Evolutionary conservation across 2,329 filamentous ascomycete genomes (phyloP).

Genomic region (Rutstroemia sp.): DNA sequence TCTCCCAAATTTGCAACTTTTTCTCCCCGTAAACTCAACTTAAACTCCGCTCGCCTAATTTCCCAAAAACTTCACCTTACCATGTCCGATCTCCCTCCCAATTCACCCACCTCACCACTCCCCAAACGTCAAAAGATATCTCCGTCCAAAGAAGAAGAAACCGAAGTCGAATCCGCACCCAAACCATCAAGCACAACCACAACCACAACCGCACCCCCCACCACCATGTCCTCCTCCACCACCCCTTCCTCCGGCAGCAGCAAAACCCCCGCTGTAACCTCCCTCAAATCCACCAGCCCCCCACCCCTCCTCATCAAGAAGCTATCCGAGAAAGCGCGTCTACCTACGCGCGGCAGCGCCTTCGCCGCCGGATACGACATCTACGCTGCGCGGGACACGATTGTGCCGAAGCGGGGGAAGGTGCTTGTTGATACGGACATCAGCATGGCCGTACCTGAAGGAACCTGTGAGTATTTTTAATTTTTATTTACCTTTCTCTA

Average conservation of each 20-base stretch:
- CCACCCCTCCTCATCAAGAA: constrained; percentile 60
- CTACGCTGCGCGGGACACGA: constrained; percentile 68
- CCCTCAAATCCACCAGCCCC: constrained; percentile 10
- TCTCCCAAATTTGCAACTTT: too few relatives aligned
- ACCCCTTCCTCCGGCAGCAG: not conserved
- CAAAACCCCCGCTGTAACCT: constrained; percentile 10
- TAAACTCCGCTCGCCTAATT: not conserved
- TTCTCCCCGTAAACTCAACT: not conserved
- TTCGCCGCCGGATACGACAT: constrained; percentile 93
- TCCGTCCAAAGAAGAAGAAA: not conserved
- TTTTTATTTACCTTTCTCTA: not conserved
- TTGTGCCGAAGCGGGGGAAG: constrained; percentile 76
- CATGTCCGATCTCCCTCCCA: not conserved
- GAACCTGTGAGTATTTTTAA: constrained; percentile 62
- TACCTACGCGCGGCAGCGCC: constrained; percentile 82
- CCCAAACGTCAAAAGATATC: constrained; percentile 10
- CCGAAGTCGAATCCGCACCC: not conserved
- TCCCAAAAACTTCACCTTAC: not conserved
- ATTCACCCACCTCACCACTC: constrained; percentile 4
- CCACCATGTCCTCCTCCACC: constrained; percentile 2
- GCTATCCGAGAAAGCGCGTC: constrained; percentile 67
- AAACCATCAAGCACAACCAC: not conserved
- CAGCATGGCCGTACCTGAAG: constrained; percentile 80
- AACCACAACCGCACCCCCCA: not conserved
- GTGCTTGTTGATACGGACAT: constrained; percentile 86